A percentile compares a stretch with the other conserved stretches of the same genome.
Conservation (phyloP, 2,329 filamentous ascomycete genomes). For the Fusarium sp. region DNA sequence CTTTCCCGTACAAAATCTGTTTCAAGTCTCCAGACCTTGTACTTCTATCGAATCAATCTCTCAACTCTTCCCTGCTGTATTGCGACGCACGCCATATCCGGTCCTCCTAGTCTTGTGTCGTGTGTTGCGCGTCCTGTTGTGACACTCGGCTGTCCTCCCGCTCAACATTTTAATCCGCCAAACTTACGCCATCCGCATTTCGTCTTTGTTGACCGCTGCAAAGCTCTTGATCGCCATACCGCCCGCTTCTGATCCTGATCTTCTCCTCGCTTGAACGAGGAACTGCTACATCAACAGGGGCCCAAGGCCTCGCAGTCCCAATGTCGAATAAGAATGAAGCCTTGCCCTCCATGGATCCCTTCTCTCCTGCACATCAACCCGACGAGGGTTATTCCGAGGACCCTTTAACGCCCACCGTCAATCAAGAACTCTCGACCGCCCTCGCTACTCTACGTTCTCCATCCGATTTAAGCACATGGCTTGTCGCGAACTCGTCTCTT, state of each 20-base stretch:
- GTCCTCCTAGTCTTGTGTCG: slow-evolving; percentile 8
- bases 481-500: slow-evolving; percentile 62
- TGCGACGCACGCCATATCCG: slow-evolving; percentile 1
- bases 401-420: slow-evolving; percentile 61
- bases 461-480: slow-evolving; percentile 62
- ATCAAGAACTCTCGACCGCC: slow-evolving; percentile 49
- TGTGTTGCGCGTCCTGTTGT: slow-evolving; percentile 32
- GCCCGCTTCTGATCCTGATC: neutral
- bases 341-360: slow-evolving; percentile 56
- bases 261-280: slow-evolving; percentile 6
- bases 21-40: neutral
- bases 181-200: slow-evolving; percentile 6
- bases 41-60: neutral
- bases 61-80: neutral
- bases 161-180: slow-evolving; percentile 13
- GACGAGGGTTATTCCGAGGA: slow-evolving; percentile 93
- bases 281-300: slow-evolving; percentile 35
- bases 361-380: slow-evolving; percentile 68
- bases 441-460: slow-evolving; percentile 54
- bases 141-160: slow-evolving; percentile 15
- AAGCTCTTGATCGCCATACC: slow-evolving; percentile 3
- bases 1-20: neutral
- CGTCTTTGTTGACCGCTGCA: slow-evolving; percentile 10
- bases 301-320: slow-evolving; percentile 32
- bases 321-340: slow-evolving; percentile 49